A percentile compares a stretch with the other conserved stretches of the same genome.
These are phyloP conservation scores for Lasiodiplodia citricola DNA, from an alignment of 2,329 filamentous ascomycete genomes.

Conservation along the genomic window DNA sequence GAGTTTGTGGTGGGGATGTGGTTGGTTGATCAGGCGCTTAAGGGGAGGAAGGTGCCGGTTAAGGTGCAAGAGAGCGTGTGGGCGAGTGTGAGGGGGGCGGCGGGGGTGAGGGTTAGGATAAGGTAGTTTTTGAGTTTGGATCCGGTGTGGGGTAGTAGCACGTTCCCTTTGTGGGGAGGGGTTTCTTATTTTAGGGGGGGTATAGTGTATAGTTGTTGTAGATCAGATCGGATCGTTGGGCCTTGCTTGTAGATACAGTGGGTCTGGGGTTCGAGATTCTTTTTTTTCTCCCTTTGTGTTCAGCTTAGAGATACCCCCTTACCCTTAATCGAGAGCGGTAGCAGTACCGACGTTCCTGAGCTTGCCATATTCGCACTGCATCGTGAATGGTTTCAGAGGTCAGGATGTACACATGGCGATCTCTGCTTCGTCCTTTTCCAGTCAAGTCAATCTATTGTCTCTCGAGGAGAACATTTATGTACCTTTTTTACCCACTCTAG, in stretches of 20 bases:
- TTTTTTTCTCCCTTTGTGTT: background rate
- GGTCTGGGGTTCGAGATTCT: background rate
- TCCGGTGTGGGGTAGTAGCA: too few relatives aligned
- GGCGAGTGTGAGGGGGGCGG: slow-evolving; percentile 64
- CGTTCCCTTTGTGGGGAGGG: too few relatives aligned
- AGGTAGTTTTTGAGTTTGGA: background rate
- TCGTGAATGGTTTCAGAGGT: too few relatives aligned
- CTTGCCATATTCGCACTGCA: too few relatives aligned
- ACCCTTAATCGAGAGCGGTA: background rate
- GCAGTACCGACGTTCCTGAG: too few relatives aligned
- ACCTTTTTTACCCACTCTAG: too few relatives aligned
- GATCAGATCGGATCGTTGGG: too few relatives aligned
- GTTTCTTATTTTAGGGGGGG: background rate
- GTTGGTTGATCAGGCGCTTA: slow-evolving; percentile 80
- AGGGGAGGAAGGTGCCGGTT: slow-evolving; percentile 76
- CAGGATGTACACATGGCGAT: too few relatives aligned
- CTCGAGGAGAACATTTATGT: too few relatives aligned
- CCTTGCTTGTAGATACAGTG: background rate
- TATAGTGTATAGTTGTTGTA: background rate
- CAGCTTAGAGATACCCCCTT: background rate
- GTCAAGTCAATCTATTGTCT: too few relatives aligned
- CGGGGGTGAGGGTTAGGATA: slow-evolving; percentile 47
- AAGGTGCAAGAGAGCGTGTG: slow-evolving; percentile 77
- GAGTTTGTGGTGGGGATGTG: slow-evolving; percentile 86
- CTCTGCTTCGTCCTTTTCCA: too few relatives aligned